Evolutionary conservation across 257 asterid species (phyloP), one percentile per base, ranked within the genome.

Genomic region (Ocimum tenuiflorum): DNA sequence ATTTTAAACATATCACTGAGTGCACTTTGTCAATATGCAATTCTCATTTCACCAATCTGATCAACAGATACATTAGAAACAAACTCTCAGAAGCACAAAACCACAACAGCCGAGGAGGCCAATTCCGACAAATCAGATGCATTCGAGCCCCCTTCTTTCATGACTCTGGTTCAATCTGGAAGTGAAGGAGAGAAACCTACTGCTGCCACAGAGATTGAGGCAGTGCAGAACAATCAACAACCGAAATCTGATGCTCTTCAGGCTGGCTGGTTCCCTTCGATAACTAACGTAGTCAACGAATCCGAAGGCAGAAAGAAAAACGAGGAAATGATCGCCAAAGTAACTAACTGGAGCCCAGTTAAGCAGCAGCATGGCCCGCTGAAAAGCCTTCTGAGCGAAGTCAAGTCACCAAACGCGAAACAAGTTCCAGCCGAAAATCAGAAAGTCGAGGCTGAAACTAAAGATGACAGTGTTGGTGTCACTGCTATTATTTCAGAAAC

Each of bases 301-400:
- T 91, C 96, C 8, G 86, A 91, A 75, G 95, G 91, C 29, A 79
- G 96, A 64, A 86, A 86, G 88, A 88, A 88, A 71, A 91, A 88
- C 1, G 95, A 91, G 81, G 96, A 85, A 79, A 68, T 79, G 27
- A 88, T 88, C 46, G 86, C 90, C 74, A 91, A 86, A 78, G 95
- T 84, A 20, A 81, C 96, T 48, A 83, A 83, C 65, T 85, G 89
- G 95, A 87, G 83, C 76, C 62, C 87, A 5, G 83, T 71, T 22
- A 88, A 80, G 71, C 94, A 91, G 68, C 91, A 91, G 62, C 94
- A 83, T 59, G 45, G 80, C 68, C 87, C 92, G 22, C 72, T 85
- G 78, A 85, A 79, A 66, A 82, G 22, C 56, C 88, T 88, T 48
- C 80, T 91, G 17, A 78, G 64, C 9, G 95, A 91, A 75, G 91